Percentiles rank a stretch among this genome's conserved stretches.
Evolutionary conservation across 1,139 yeast species (phyloP).

Genomic region (Yamadazyma aaseri): DNA sequence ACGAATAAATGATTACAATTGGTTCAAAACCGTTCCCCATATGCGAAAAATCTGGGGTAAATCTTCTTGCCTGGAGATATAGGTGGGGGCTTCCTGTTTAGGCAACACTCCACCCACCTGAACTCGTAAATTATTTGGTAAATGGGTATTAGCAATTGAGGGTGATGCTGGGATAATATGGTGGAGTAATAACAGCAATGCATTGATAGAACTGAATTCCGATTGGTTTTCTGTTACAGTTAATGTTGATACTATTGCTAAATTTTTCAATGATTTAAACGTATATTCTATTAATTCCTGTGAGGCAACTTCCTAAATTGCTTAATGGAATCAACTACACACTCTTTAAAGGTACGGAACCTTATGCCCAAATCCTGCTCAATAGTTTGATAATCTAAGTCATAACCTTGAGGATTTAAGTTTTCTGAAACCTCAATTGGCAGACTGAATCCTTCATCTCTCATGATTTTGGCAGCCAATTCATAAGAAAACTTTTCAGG

Average conservation of each 20-base stretch:
- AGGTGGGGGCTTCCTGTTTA: too few relatives aligned
- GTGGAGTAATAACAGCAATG: too few relatives aligned
- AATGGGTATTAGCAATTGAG: too few relatives aligned
- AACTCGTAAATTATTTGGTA: too few relatives aligned
- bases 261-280: too few relatives aligned
- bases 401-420: slow-evolving; percentile 13
- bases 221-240: too few relatives aligned
- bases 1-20: too few relatives aligned
- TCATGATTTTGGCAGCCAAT: slow-evolving; percentile 24
- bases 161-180: too few relatives aligned
- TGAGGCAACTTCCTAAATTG: slow-evolving; percentile 24
- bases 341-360: slow-evolving; percentile 30
- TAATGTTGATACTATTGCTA: too few relatives aligned
- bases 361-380: slow-evolving; percentile 30
- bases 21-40: too few relatives aligned
- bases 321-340: slow-evolving; percentile 34
- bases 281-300: slow-evolving; percentile 1
- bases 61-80: background rate
- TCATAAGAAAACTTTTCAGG: slow-evolving; percentile 26
- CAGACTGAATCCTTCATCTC: slow-evolving; percentile 15
- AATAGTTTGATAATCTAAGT: slow-evolving; percentile 28
- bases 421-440: slow-evolving; percentile 8
- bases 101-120: too few relatives aligned
- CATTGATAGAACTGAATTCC: too few relatives aligned
- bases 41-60: background rate